phyloP scores from a whole-genome alignment of 1,284 basidiomycete genomes.

The Singerocomus rubriflavus region DNA sequence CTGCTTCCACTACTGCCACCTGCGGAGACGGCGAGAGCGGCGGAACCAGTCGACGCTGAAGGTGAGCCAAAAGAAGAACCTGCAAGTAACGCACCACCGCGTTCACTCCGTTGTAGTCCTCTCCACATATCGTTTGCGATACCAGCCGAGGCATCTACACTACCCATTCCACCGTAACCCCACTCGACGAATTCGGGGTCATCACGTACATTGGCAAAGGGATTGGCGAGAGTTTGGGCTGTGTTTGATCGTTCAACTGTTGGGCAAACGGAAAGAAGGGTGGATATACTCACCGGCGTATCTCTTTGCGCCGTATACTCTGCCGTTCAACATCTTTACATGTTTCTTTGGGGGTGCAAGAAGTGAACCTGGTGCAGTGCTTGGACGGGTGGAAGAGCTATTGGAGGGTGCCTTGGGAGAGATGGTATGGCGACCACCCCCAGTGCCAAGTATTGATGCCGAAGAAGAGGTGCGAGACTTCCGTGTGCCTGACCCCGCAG shows the following conservation, averaged over 20 bases:
- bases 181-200: constrained; percentile 80
- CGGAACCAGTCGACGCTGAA: background rate
- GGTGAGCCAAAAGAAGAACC: constrained; percentile 9
- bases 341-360: constrained; percentile 28
- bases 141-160: constrained; percentile 41
- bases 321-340: constrained; percentile 69
- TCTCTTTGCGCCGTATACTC: constrained; percentile 64
- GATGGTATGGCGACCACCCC: constrained; percentile 28
- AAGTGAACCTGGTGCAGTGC: constrained; percentile 11
- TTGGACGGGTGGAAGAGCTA: constrained; percentile 11
- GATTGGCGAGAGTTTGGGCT: constrained; percentile 38
- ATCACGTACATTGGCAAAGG: constrained; percentile 51
- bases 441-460: constrained; percentile 24
- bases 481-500: constrained; percentile 31
- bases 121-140: constrained; percentile 32
- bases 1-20: constrained; percentile 13
- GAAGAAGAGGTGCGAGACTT: constrained; percentile 28
- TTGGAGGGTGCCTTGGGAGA: constrained; percentile 8
- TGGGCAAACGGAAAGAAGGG: background rate
- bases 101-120: constrained; percentile 30
- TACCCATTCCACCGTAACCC: constrained; percentile 84
- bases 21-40: background rate
- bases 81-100: constrained; percentile 22
- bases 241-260: background rate
- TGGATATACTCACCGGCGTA: constrained; percentile 28